Conservation (phyloP, 495 filamentous ascomycete genomes). For the Daldinia grandis region DNA sequence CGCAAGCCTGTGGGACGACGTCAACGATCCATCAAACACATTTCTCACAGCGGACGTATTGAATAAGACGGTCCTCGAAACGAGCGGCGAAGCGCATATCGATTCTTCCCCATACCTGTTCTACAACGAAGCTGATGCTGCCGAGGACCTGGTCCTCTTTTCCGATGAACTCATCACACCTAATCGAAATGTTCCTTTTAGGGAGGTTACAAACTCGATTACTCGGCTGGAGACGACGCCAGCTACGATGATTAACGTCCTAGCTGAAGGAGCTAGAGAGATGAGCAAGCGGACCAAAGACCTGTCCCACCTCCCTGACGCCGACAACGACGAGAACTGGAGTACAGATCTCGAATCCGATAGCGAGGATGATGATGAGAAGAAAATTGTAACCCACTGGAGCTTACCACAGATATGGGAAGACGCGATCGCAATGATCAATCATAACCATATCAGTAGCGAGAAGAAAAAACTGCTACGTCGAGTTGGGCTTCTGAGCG, state of each 20-base stretch:
- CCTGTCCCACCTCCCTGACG: slow-evolving; percentile 7
- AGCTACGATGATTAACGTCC: slow-evolving; percentile 42
- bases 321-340: slow-evolving; percentile 14
- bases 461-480: slow-evolving; percentile 18
- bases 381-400: slow-evolving; percentile 12
- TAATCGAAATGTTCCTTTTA: slow-evolving; percentile 47
- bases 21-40: slow-evolving; percentile 39
- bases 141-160: slow-evolving; percentile 59
- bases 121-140: slow-evolving; percentile 57
- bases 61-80: slow-evolving; percentile 27
- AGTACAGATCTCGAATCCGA: slow-evolving; percentile 15
- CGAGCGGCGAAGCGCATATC: slow-evolving; percentile 15
- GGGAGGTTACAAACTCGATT: slow-evolving; percentile 50
- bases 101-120: slow-evolving; percentile 40
- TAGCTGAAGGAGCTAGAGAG: slow-evolving; percentile 30
- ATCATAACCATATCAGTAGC: slow-evolving; percentile 22
- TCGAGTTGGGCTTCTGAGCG: slow-evolving; percentile 26
- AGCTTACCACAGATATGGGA: slow-evolving; percentile 26
- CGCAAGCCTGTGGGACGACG: slow-evolving; percentile 51
- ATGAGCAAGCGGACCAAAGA: slow-evolving; percentile 20
- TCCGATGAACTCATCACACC: slow-evolving; percentile 47
- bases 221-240: slow-evolving; percentile 45
- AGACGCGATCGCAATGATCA: slow-evolving; percentile 32
- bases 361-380: slow-evolving; percentile 3
- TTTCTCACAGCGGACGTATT: slow-evolving; percentile 34